These are phyloP conservation scores for Leucocoprinus leucothites DNA, from an alignment of 768 basidiomycete genomes.

Conservation along the genomic window DNA sequence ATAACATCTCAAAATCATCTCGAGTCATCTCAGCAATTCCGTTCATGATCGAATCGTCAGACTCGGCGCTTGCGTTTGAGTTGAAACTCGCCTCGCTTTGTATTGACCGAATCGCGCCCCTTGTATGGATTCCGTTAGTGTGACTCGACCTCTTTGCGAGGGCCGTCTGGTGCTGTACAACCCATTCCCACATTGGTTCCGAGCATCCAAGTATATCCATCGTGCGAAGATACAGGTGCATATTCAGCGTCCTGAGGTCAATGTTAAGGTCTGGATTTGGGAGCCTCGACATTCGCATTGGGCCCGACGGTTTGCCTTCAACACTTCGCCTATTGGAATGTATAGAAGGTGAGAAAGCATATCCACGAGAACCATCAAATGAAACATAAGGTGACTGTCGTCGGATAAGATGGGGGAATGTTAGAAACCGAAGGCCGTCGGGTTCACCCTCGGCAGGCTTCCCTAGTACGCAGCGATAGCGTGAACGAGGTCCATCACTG, in stretches of 20 bases:
- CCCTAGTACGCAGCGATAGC: slow-evolving; percentile 17
- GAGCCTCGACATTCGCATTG: slow-evolving; percentile 32
- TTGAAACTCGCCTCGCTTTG: slow-evolving; percentile 14
- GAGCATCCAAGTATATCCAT: slow-evolving; percentile 68
- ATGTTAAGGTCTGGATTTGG: slow-evolving; percentile 53
- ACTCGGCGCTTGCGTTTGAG: slow-evolving; percentile 13
- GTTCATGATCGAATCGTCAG: slow-evolving; percentile 25
- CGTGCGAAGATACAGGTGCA: slow-evolving; percentile 60
- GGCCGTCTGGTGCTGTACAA: slow-evolving; percentile 44
- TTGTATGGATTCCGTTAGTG: not conserved
- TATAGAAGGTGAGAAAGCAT: slow-evolving; percentile 40
- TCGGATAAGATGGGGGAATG: slow-evolving; percentile 31
- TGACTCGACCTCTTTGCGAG: slow-evolving; percentile 11
- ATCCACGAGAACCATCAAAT: slow-evolving; percentile 41
- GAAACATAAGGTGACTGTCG: slow-evolving; percentile 43
- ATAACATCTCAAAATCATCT: slow-evolving; percentile 58
- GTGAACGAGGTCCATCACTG: slow-evolving; percentile 17
- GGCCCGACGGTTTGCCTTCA: slow-evolving; percentile 13
- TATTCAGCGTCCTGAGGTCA: slow-evolving; percentile 55
- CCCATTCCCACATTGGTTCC: slow-evolving; percentile 82
- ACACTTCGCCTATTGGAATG: slow-evolving; percentile 19
- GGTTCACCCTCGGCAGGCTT: slow-evolving; percentile 15
- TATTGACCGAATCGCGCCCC: not conserved
- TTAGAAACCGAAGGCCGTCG: slow-evolving; percentile 31
- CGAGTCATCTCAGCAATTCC: slow-evolving; percentile 50